A percentile compares a stretch with the other conserved stretches of the same genome.
Evolutionary conservation across 768 basidiomycete species (phyloP).

Genomic region (Hysterangium stoloniferum): DNA sequence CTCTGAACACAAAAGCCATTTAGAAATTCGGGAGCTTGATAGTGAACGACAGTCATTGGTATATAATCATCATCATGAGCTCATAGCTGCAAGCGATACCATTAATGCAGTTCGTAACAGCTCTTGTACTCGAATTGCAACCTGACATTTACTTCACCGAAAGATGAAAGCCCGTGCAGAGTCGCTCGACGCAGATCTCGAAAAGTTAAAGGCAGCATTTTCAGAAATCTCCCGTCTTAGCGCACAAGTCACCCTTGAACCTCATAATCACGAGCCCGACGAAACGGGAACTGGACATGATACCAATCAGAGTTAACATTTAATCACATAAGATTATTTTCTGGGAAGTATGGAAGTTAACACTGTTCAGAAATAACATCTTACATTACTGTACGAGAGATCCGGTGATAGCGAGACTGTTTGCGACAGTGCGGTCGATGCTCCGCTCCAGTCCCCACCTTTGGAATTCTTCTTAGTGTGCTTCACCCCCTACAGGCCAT

Average conservation of each 20-base stretch:
- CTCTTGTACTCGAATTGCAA: not conserved
- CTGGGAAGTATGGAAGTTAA: no score
- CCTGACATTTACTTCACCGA: not conserved
- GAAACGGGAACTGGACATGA: no score
- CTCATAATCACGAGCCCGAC: constrained; percentile 1
- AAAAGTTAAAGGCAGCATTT: constrained; percentile 71
- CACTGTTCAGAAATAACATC: no score
- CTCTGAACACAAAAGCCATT: no score
- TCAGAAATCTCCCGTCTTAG: constrained; percentile 79
- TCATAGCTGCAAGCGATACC: constrained; percentile 89
- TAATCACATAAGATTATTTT: no score
- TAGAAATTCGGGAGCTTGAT: constrained; percentile 84
- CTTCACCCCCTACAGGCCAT: no score
- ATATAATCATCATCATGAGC: constrained; percentile 92
- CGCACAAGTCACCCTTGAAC: constrained; percentile 55
- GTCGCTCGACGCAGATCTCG: constrained; percentile 75
- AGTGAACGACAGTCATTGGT: constrained; percentile 86
- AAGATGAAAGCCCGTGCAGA: constrained; percentile 89
- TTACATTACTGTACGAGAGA: no score
- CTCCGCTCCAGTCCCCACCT: no score
- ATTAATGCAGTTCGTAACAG: constrained; percentile 61
- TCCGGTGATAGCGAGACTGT: no score
- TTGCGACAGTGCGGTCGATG: no score
- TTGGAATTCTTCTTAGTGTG: no score
- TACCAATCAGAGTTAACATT: no score